Evolutionary conservation across 495 filamentous ascomycete genomes (phyloP).

Genomic region (Penicillium malachiteum): DNA sequence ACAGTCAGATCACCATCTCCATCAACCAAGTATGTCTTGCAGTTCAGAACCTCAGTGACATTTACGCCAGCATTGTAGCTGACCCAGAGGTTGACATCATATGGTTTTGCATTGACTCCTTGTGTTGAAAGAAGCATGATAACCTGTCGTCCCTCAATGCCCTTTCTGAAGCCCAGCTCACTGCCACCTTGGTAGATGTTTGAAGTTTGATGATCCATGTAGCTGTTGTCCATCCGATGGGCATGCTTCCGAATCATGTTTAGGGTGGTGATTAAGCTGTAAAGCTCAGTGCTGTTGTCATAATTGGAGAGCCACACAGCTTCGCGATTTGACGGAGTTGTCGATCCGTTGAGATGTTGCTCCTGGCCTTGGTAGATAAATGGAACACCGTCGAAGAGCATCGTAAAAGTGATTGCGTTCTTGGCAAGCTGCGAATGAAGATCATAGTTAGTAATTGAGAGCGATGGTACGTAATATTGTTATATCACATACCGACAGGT

Average conservation of each 20-base stretch:
- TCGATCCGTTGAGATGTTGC: slow-evolving; percentile 61
- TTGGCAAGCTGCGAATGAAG: slow-evolving; percentile 47
- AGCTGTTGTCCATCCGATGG: slow-evolving; percentile 43
- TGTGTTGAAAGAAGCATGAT: slow-evolving; percentile 60
- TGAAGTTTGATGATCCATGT: slow-evolving; percentile 40
- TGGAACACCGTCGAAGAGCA: slow-evolving; percentile 66
- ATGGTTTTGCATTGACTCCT: slow-evolving; percentile 43
- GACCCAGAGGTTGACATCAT: slow-evolving; percentile 43
- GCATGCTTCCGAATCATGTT: slow-evolving; percentile 62
- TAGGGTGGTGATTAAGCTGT: slow-evolving; percentile 54
- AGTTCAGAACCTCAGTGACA: slow-evolving; percentile 52
- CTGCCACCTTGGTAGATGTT: slow-evolving; percentile 54
- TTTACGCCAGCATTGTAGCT: slow-evolving; percentile 34
- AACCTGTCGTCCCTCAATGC: slow-evolving; percentile 51
- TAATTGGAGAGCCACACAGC: slow-evolving; percentile 71
- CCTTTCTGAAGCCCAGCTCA: slow-evolving; percentile 65
- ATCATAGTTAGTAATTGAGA: too few relatives aligned
- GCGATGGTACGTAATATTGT: too few relatives aligned
- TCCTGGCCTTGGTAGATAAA: slow-evolving; percentile 72
- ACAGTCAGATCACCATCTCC: slow-evolving; percentile 45
- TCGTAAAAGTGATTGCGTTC: slow-evolving; percentile 68
- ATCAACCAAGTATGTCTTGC: slow-evolving; percentile 42
- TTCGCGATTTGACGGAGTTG: slow-evolving; percentile 67
- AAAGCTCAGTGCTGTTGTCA: slow-evolving; percentile 56
- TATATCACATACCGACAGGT: slow-evolving; percentile 41